These are phyloP conservation scores for Arxiozyma bovina DNA, from an alignment of 1,139 yeast species.

Conservation along the genomic window DNA sequence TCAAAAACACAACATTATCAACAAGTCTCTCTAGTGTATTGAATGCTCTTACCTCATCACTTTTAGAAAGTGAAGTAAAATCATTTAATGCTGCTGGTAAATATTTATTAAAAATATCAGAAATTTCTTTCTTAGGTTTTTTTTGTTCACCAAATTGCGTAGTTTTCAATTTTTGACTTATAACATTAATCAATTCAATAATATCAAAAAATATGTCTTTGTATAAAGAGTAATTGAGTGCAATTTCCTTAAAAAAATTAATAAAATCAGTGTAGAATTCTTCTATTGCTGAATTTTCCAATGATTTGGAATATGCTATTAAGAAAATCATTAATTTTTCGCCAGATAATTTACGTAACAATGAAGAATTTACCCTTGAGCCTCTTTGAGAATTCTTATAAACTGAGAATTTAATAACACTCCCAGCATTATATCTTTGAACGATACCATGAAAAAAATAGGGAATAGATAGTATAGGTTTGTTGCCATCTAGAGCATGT, in stretches of 20 bases:
- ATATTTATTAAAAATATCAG: constrained; percentile 53
- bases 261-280: constrained; percentile 60
- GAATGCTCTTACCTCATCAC: constrained; percentile 8
- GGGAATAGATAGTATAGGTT: constrained; percentile 70
- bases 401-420: constrained; percentile 19
- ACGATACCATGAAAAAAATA: constrained; percentile 50
- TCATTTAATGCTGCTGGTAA: constrained; percentile 37
- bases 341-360: constrained; percentile 17
- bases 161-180: constrained; percentile 49
- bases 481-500: constrained; percentile 77
- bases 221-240: constrained; percentile 42
- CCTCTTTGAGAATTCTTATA: constrained; percentile 10
- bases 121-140: constrained; percentile 53
- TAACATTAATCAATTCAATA: constrained; percentile 41
- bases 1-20: constrained; percentile 36
- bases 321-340: constrained; percentile 19
- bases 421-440: constrained; percentile 35
- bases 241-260: constrained; percentile 51
- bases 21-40: constrained; percentile 30
- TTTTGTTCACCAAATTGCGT: constrained; percentile 55
- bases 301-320: constrained; percentile 48
- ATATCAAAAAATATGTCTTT: constrained; percentile 44
- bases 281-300: constrained; percentile 67
- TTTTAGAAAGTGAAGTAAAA: constrained; percentile 9
- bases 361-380: constrained; percentile 25